A percentile compares a stretch with the other conserved stretches of the same genome.
Evolutionary conservation across 1,284 basidiomycete genomes (phyloP).

Genomic region (Irpex sp.): DNA sequence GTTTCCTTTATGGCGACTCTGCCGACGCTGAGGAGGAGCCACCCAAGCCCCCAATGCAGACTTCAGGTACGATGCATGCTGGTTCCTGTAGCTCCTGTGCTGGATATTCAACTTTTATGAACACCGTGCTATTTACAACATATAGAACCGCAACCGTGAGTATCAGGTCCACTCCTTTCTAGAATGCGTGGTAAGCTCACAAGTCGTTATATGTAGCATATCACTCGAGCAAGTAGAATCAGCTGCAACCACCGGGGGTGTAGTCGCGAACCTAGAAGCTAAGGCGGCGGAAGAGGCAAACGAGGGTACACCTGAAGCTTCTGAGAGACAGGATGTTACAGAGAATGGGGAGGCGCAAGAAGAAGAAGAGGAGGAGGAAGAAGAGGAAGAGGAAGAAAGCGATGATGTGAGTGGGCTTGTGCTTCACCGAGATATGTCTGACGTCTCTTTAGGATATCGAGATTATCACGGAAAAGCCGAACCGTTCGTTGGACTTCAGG

Average conservation of each 20-base stretch:
- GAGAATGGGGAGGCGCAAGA: constrained; percentile 32
- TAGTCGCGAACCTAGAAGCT: constrained; percentile 44
- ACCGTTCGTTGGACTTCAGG: constrained; percentile 74
- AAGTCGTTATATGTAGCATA: constrained; percentile 32
- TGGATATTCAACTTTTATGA: no score
- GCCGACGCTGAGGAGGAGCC: constrained; percentile 29
- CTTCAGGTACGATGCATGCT: constrained; percentile 38
- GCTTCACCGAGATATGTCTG: neutral
- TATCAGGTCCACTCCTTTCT: neutral
- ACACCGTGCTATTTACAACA: constrained; percentile 29
- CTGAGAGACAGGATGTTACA: constrained; percentile 31
- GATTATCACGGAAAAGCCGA: constrained; percentile 72
- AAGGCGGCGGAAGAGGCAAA: constrained; percentile 33
- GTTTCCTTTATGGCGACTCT: constrained; percentile 67
- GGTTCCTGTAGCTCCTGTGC: constrained; percentile 3
- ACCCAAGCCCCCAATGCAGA: constrained; percentile 29
- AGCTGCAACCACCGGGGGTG: constrained; percentile 35
- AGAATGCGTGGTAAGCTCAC: neutral
- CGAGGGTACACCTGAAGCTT: constrained; percentile 18
- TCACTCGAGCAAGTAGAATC: constrained; percentile 39
- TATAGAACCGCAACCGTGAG: constrained; percentile 56
- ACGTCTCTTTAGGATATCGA: constrained; percentile 59
- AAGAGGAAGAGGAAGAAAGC: constrained; percentile 32
- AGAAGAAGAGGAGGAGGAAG: constrained; percentile 35
- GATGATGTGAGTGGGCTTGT: constrained; percentile 38